A percentile compares a stretch with the other conserved stretches of the same genome.
Evolutionary conservation across 2,329 filamentous ascomycete species (phyloP).

Genomic region (Lachnellula cervina): DNA sequence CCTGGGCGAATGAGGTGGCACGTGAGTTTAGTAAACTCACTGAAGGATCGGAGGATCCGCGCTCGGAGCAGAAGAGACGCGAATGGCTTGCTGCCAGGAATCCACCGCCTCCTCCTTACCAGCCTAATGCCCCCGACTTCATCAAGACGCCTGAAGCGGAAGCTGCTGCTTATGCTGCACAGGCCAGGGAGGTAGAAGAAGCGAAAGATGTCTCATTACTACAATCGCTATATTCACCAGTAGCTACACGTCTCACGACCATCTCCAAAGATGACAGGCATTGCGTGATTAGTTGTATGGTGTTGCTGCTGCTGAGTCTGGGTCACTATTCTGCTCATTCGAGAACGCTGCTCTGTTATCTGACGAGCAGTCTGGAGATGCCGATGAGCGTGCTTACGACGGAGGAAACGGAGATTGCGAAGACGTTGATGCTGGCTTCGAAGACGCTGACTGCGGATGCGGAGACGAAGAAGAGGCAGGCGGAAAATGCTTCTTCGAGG

Average conservation of each 20-base stretch:
- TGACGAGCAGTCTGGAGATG: conserved; percentile 63
- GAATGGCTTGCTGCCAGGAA: conserved; percentile 29
- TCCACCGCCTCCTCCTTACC: conserved; percentile 21
- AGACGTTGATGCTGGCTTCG: conserved; percentile 64
- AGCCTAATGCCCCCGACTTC: conserved; percentile 13
- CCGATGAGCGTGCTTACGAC: conserved; percentile 56
- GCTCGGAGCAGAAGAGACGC: conserved; percentile 40
- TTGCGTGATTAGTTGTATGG: conserved; percentile 62
- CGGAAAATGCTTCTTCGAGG: conserved; percentile 62
- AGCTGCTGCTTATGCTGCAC: conserved; percentile 27
- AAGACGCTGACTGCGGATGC: conserved; percentile 68
- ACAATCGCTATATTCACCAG: conserved; percentile 48
- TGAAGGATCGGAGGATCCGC: conserved; percentile 42
- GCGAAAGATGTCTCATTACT: conserved; percentile 41
- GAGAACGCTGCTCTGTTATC: conserved; percentile 60
- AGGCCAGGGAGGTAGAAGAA: conserved; percentile 26
- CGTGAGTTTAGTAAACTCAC: conserved; percentile 64
- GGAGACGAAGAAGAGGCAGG: conserved; percentile 66
- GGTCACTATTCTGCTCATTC: conserved; percentile 74
- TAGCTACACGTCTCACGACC: conserved; percentile 50
- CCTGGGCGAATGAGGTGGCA: conserved; percentile 72
- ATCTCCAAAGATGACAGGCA: conserved; percentile 54
- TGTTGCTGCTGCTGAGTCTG: conserved; percentile 66
- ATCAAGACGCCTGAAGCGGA: conserved; percentile 12
- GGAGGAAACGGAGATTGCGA: conserved; percentile 72